Evolutionary conservation across 164 flowering plant genomes (phyloP), one percentile per base, ranked within the genome.

Genomic region (Kalanchoe fedtschenkoi): DNA sequence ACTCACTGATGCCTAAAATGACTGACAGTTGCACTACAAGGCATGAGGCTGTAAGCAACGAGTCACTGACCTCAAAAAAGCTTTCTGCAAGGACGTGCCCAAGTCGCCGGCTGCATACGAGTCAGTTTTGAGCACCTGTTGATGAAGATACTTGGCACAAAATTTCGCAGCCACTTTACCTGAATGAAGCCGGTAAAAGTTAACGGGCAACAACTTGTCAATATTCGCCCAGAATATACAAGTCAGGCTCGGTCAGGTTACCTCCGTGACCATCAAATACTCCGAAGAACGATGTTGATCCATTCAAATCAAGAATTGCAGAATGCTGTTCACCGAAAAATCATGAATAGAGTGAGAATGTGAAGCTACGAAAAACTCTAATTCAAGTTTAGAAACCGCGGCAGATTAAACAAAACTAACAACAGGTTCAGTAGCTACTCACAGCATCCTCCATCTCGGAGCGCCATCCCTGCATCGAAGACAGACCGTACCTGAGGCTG

Each of bases 161-260:
- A 95, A 95, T 70, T 95, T 95, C 0, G 99, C 93, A 62, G 91
- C 99, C 33, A 95, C 99, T 76, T 89, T 95, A 47, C 99, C 99
- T 91, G 77, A 78, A 58, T n/a, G n/a, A 13, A 2, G 7, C 17
- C 21, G 56, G 26, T 34, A 65, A 38, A 38, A 58, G 34, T 55
- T 46, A 59, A 8, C n/a, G n/a, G n/a, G n/a, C n/a, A n/a, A n/a
- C n/a, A n/a, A n/a, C 8, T 26, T n/a, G 19, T 41, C 46, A 34
- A 6, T 34, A 16, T 33, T 30, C 9, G 21, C 10, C 37, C 34
- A 15, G 33, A 11, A 55, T 2, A 26, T 17, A 24, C 2, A 24
- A 28, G 46, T 37, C 70, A 6, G n/a, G n/a, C 62, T 42, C 54
- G 39, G 73, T 0, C 8, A 32, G 30, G 34, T 66, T 78, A 95